These are phyloP conservation scores for Ascomycota sp. DNA, from an alignment of 2,329 filamentous ascomycete genomes.

Conservation along the genomic window DNA sequence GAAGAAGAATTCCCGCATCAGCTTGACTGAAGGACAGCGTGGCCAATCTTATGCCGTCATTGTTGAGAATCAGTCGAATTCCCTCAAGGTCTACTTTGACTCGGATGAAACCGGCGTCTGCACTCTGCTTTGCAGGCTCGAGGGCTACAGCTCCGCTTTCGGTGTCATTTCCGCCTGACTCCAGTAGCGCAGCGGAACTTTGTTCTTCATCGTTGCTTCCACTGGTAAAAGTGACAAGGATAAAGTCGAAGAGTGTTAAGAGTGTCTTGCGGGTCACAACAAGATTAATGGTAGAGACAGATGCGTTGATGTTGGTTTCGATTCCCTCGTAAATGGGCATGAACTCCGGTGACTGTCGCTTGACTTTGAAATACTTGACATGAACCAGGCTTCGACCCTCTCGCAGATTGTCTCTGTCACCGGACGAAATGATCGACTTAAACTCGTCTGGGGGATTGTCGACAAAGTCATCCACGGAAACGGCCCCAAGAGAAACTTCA, in stretches of 20 bases:
- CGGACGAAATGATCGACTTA: conserved; percentile 89
- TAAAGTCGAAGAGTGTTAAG: conserved; percentile 81
- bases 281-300: conserved; percentile 87
- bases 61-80: conserved; percentile 87
- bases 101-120: conserved; percentile 52
- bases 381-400: conserved; percentile 67
- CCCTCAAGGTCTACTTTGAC: conserved; percentile 88
- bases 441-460: conserved; percentile 78
- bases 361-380: conserved; percentile 79
- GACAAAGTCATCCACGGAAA: conserved; percentile 88
- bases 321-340: conserved; percentile 81
- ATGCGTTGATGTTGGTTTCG: conserved; percentile 78
- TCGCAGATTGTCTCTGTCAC: conserved; percentile 48
- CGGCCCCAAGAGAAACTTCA: conserved; percentile 67
- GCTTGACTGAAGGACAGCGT: conserved; percentile 85
- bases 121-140: conserved; percentile 15
- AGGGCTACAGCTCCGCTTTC: conserved; percentile 14
- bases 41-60: conserved; percentile 85
- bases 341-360: conserved; percentile 80
- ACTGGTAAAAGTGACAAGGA: conserved; percentile 73
- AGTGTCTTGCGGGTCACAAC: conserved; percentile 86
- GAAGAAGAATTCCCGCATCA: conserved; percentile 74
- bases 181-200: conserved; percentile 14
- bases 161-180: conserved; percentile 14
- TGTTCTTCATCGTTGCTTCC: conserved; percentile 25